phyloP scores from a whole-genome alignment of 345 rosid species.

The Lumnitzera littorea region DNA sequence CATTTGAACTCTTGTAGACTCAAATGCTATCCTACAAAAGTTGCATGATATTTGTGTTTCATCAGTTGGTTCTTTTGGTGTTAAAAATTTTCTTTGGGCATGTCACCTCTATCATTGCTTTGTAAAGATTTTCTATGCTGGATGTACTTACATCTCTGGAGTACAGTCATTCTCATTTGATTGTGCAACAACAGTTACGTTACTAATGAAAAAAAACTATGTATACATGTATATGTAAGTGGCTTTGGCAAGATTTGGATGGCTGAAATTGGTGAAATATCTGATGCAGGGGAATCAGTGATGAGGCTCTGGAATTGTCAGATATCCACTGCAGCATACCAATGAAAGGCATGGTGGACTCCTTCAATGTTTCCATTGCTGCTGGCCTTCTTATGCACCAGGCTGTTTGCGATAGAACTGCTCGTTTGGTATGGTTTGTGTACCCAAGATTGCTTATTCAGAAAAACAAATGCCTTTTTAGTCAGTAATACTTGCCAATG shows the following conservation, averaged over 20 bases:
- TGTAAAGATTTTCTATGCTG: too few relatives aligned
- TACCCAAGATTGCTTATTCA: too few relatives aligned
- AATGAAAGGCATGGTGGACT: conserved; percentile 98
- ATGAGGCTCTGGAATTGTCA: conserved; percentile 66
- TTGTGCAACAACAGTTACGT: too few relatives aligned
- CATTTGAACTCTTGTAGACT: too few relatives aligned
- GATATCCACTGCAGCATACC: conserved; percentile 85
- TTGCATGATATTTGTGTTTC: neutral
- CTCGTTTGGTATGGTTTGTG: conserved; percentile 53
- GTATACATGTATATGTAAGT: too few relatives aligned
- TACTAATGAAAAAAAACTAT: too few relatives aligned
- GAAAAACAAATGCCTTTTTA: too few relatives aligned
- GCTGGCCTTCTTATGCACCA: conserved; percentile 94
- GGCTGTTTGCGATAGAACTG: conserved; percentile 71
- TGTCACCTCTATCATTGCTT: too few relatives aligned
- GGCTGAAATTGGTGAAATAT: neutral
- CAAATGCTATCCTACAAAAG: too few relatives aligned
- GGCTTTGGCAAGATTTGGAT: neutral
- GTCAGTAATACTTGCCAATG: neutral
- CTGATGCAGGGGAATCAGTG: conserved; percentile 64
- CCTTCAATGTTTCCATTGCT: conserved; percentile 95
- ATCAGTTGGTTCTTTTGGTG: neutral
- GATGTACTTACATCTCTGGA: too few relatives aligned
- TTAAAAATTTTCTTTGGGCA: neutral
- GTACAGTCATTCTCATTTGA: too few relatives aligned